A percentile compares a stretch with the other conserved stretches of the same genome.
Conservation (phyloP, 495 filamentous ascomycete species). For the Aspergillus panamensis region DNA sequence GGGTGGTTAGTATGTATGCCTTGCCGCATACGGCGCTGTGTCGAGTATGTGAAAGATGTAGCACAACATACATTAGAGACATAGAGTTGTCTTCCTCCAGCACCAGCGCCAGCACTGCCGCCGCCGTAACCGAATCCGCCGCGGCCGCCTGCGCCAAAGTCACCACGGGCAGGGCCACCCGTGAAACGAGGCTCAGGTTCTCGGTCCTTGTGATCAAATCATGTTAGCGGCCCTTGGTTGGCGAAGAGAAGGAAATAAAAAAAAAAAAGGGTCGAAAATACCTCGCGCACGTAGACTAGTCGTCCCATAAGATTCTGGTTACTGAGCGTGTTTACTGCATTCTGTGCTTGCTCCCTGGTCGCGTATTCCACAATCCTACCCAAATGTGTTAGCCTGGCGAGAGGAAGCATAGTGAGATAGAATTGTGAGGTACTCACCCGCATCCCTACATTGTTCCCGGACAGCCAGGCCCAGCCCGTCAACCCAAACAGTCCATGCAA, state of each 20-base stretch:
- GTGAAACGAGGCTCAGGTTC: slow-evolving; percentile 95
- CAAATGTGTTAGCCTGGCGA: slow-evolving; percentile 21
- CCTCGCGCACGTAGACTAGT: slow-evolving; percentile 97
- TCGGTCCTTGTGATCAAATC: slow-evolving; percentile 61
- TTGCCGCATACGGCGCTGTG: slow-evolving; percentile 1
- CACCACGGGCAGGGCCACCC: slow-evolving; percentile 65
- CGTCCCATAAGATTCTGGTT: slow-evolving; percentile 98
- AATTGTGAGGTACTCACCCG: slow-evolving; percentile 64
- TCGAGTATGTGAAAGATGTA: slow-evolving; percentile 14
- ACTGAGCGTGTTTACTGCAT: slow-evolving; percentile 95
- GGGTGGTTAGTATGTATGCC: slow-evolving; percentile 10
- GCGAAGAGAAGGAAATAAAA: not conserved
- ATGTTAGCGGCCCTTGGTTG: not conserved
- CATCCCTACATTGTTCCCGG: slow-evolving; percentile 93
- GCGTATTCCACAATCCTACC: slow-evolving; percentile 99
- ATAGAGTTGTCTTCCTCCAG: slow-evolving; percentile 83
- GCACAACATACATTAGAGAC: slow-evolving; percentile 87
- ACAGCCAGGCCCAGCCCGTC: slow-evolving; percentile 96
- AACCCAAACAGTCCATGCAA: slow-evolving; percentile 95
- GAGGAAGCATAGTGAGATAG: not conserved
- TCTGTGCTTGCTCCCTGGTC: slow-evolving; percentile 97
- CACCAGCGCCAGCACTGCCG: slow-evolving; percentile 50
- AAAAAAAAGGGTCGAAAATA: slow-evolving; percentile 41
- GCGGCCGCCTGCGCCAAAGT: slow-evolving; percentile 54
- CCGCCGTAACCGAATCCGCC: slow-evolving; percentile 43